Base-by-base conservation (phyloP, 306 rosid genomes). In the Fagus crenata region DNA sequence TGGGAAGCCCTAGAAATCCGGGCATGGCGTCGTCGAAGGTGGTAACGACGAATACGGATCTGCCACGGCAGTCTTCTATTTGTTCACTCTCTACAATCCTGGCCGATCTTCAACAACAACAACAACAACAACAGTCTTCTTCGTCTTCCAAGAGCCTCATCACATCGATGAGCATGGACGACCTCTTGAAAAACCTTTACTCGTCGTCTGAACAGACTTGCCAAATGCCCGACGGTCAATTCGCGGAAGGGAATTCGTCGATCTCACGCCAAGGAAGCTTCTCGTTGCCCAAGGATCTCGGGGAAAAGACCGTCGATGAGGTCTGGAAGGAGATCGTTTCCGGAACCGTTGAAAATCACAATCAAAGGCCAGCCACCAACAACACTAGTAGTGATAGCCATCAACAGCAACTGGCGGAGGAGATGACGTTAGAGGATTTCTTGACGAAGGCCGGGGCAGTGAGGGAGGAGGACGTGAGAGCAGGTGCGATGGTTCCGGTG, bases 1-100 rank as follows among this genome's bases (percentile, higher is more conserved):
- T 31, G 56, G 61, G 36, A 32, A 43, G 68, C 70, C 85, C 89
- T 70, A 69, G 73, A 84, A 85, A 71, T 42, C 64, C 80, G 86
- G 33, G 77, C 78, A 93, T 91, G 98, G 93, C 97, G 80, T 89
- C 95, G 79, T 82, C 96, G 67, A 90, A 93, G 81, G 83, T 93
- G 78, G 90, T 82, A 31, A 82, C 92, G 67, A 70, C 90, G 78
- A 93, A 85, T 86, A 58, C 94, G 88, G 98, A 93, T 87, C 92
- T 87, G 81, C 96, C 93, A 77, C 91, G 89, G 40, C 85, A 88
- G 72, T 88, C 93, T 3, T 85, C 93, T 75, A 72, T 85, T 53
- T 87, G 90, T 81, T 89, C 96, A 11, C 77, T 85, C 73, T 87
- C 93, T n/a, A 72, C 82, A 33, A 75, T 77, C 15, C 83, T 90